phyloP scores from a whole-genome alignment of 768 basidiomycete species.

The Collybiopsis confluens region DNA sequence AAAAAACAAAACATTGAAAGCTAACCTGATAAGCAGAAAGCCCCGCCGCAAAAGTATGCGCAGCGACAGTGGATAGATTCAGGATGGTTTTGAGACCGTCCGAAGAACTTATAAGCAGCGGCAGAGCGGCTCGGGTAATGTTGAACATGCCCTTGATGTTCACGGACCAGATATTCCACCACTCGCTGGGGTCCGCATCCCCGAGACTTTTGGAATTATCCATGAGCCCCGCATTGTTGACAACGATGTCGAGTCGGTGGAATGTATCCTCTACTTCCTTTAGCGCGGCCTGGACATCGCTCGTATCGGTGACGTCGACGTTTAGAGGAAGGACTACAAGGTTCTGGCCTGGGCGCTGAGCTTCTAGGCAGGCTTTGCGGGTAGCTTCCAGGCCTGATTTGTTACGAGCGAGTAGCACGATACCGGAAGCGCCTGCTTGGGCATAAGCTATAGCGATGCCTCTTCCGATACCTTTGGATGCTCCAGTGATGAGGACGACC shows the following conservation, averaged over 20 bases:
- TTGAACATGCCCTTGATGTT: slow-evolving; percentile 1
- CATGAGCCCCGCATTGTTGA: neutral
- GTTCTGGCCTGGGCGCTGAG: neutral
- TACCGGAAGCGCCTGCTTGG: neutral
- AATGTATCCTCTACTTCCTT: neutral
- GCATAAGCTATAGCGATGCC: neutral
- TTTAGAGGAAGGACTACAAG: neutral
- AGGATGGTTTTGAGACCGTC: neutral
- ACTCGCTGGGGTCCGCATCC: neutral
- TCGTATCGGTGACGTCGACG: neutral
- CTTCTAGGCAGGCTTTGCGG: neutral
- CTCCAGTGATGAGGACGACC: slow-evolving; percentile 1
- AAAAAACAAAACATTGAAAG: no score
- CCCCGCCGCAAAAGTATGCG: neutral
- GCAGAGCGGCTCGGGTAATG: neutral
- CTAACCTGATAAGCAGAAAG: neutral
- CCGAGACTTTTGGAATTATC: neutral
- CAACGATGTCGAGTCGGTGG: neutral
- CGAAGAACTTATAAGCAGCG: neutral
- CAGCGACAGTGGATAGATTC: neutral
- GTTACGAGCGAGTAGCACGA: neutral
- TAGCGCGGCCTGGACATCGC: neutral
- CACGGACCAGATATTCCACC: neutral
- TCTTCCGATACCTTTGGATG: neutral
- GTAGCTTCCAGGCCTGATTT: neutral